phyloP scores from a whole-genome alignment of 73 alveolate species.

The Paramecium caudatum region DNA sequence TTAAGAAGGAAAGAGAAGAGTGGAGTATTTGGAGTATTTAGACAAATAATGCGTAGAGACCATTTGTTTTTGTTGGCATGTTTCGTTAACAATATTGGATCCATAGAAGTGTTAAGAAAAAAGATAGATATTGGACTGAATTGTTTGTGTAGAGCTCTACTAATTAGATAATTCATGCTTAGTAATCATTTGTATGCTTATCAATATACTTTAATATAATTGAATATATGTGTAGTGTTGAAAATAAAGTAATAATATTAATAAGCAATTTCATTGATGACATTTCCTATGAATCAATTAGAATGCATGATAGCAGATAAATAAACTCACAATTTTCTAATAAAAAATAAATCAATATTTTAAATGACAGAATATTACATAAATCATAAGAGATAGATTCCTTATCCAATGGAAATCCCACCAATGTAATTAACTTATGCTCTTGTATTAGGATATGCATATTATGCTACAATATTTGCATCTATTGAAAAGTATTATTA shows the following conservation, averaged over 20 bases:
- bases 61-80: background rate
- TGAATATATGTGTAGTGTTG: constrained; percentile 4
- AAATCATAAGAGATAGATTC: background rate
- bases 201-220: background rate
- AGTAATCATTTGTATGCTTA: background rate
- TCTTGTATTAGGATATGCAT: background rate
- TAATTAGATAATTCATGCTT: background rate
- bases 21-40: background rate
- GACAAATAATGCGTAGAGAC: background rate
- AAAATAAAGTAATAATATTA: background rate
- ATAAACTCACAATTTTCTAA: background rate
- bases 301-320: background rate
- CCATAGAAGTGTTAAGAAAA: background rate
- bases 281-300: background rate
- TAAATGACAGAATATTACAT: background rate
- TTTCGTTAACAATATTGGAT: constrained; percentile 14
- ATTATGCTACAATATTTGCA: background rate
- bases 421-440: background rate
- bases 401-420: constrained; percentile 33
- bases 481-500: constrained; percentile 15
- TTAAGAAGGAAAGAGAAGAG: background rate
- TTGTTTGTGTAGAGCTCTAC: background rate
- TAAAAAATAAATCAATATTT: background rate
- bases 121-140: background rate
- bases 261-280: constrained; percentile 1